Evolutionary conservation across 2,329 filamentous ascomycete genomes (phyloP).

Genomic region (Colletotrichum aenigma): DNA sequence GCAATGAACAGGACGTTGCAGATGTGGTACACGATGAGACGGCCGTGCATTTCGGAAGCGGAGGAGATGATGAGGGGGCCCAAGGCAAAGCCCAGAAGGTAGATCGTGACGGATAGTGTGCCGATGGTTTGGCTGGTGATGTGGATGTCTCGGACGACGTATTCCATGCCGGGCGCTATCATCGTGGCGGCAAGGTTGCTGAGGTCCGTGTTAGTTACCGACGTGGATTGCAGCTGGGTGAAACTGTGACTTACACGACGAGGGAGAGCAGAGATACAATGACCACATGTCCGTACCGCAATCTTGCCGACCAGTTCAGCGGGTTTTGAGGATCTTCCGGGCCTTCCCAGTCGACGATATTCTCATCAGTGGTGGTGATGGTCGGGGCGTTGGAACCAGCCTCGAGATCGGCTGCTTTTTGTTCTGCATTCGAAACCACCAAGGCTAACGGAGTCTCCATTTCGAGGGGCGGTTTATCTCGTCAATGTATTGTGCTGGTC

Average conservation of each 20-base stretch:
- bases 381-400: neutral
- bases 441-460: neutral
- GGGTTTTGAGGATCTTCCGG: constrained; percentile 63
- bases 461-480: neutral
- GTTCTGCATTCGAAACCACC: neutral
- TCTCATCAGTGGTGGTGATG: neutral
- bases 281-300: constrained; percentile 37
- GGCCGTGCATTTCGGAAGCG: constrained; percentile 41
- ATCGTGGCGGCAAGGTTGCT: constrained; percentile 50
- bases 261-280: constrained; percentile 28
- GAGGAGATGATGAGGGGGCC: constrained; percentile 59
- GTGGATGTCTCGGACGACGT: constrained; percentile 55
- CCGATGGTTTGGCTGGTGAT: constrained; percentile 46
- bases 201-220: neutral
- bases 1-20: constrained; percentile 32
- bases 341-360: constrained; percentile 62
- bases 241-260: neutral
- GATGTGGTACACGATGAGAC: constrained; percentile 31
- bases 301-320: constrained; percentile 57
- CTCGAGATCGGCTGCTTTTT: neutral
- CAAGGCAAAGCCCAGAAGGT: constrained; percentile 66
- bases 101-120: constrained; percentile 62
- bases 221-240: neutral
- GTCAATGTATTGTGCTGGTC: too few relatives aligned
- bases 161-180: constrained; percentile 58